Evolutionary conservation across 2,329 filamentous ascomycete species (phyloP).

Genomic region (Claviceps sp.): DNA sequence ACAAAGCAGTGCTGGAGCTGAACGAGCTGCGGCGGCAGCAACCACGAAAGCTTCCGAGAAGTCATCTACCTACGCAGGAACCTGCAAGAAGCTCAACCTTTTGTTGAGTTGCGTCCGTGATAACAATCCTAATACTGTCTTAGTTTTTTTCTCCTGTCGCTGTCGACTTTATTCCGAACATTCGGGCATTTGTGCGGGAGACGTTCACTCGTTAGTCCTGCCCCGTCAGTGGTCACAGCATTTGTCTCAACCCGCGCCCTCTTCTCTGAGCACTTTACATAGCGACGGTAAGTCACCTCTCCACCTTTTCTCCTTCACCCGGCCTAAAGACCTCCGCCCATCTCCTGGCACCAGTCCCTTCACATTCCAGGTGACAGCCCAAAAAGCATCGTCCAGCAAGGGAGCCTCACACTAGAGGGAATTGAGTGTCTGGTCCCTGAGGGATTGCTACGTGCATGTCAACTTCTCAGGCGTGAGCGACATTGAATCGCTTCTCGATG

Average conservation of each 20-base stretch:
- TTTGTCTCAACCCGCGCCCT: constrained; percentile 32
- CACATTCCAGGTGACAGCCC: constrained; percentile 16
- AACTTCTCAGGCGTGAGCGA: constrained; percentile 12
- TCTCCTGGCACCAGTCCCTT: constrained; percentile 11
- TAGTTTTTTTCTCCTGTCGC: constrained; percentile 25
- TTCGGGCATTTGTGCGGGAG: constrained; percentile 39
- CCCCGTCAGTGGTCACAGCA: constrained; percentile 29
- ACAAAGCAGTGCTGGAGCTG: no score
- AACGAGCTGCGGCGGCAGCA: no score
- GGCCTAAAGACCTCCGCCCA: neutral
- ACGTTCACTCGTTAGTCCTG: constrained; percentile 51
- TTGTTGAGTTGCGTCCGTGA: constrained; percentile 24
- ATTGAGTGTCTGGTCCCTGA: constrained; percentile 1
- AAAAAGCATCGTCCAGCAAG: constrained; percentile 11
- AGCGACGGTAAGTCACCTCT: constrained; percentile 38
- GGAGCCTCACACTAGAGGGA: constrained; percentile 12
- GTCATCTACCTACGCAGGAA: neutral
- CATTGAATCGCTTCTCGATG: constrained; percentile 6
- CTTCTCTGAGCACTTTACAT: constrained; percentile 20
- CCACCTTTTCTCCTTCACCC: constrained; percentile 7
- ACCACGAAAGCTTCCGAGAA: no score
- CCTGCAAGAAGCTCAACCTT: constrained; percentile 2
- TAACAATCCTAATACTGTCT: constrained; percentile 20
- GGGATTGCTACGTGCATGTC: constrained; percentile 7
- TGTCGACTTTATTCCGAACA: constrained; percentile 20